Conservation (phyloP, 805 yeast species). For the Barnettozyma californica region DNA sequence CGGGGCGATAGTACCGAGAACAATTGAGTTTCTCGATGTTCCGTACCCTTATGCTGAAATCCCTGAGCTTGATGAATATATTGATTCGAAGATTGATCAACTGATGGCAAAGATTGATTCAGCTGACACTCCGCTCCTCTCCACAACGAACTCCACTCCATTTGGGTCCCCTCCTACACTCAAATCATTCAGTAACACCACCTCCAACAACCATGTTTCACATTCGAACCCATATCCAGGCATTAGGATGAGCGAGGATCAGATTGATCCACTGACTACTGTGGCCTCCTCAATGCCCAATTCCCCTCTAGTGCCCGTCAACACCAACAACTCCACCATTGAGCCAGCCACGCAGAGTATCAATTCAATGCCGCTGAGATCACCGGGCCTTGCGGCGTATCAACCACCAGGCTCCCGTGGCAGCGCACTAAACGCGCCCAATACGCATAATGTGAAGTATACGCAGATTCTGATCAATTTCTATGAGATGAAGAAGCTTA, state of each 20-base stretch:
- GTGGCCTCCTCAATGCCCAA: slow-evolving; percentile 6
- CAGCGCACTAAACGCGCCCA: slow-evolving; percentile 6
- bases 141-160: slow-evolving; percentile 18
- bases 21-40: slow-evolving; percentile 50
- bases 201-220: neutral
- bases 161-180: slow-evolving; percentile 20
- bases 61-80: slow-evolving; percentile 42
- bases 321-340: slow-evolving; percentile 1
- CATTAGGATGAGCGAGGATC: slow-evolving; percentile 15
- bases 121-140: slow-evolving; percentile 11
- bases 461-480: slow-evolving; percentile 36
- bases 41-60: slow-evolving; percentile 49
- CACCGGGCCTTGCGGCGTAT: slow-evolving; percentile 7
- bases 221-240: slow-evolving; percentile 16
- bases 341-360: slow-evolving; percentile 2
- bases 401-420: slow-evolving; percentile 3
- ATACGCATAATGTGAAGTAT: slow-evolving; percentile 14
- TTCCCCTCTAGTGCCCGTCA: slow-evolving; percentile 4
- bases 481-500: slow-evolving; percentile 34
- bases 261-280: neutral
- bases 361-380: slow-evolving; percentile 3
- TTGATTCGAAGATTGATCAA: slow-evolving; percentile 31
- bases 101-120: slow-evolving; percentile 27
- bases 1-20: slow-evolving; percentile 55
- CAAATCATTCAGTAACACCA: slow-evolving; percentile 8